These are phyloP conservation scores for Clarkia xantiana DNA, from an alignment of 345 rosid genomes.

Conservation along the genomic window DNA sequence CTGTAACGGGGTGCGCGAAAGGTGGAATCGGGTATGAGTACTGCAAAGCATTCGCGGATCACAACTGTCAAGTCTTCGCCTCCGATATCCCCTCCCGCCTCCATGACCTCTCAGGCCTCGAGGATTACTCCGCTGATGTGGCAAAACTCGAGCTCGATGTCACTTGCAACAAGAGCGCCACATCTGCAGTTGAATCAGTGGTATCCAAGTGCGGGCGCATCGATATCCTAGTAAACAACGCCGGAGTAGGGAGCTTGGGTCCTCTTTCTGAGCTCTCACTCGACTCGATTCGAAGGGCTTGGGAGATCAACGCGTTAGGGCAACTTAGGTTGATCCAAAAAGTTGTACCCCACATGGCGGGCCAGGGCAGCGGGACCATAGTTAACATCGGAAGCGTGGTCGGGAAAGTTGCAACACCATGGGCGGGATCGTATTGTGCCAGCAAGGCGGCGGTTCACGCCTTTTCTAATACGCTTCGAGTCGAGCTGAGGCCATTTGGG, in stretches of 20 bases:
- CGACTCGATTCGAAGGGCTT: conserved; percentile 29
- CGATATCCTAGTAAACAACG: conserved; percentile 41
- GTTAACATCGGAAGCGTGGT: conserved; percentile 50
- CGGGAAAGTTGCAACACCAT: conserved; percentile 42
- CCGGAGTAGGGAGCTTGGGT: conserved; percentile 41
- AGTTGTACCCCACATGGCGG: conserved; percentile 55
- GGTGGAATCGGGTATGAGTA: conserved; percentile 60
- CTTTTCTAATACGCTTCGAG: conserved; percentile 29
- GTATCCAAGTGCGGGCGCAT: conserved; percentile 30
- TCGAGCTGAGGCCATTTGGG: conserved; percentile 45
- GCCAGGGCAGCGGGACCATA: conserved; percentile 26
- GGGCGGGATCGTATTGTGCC: conserved; percentile 56
- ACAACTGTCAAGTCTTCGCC: conserved; percentile 38
- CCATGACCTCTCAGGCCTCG: conserved; percentile 26
- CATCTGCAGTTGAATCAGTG: conserved; percentile 16
- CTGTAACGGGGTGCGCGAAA: conserved; percentile 51
- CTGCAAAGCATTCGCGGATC: conserved; percentile 46
- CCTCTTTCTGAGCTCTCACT: conserved; percentile 43
- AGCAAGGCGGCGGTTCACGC: conserved; percentile 55
- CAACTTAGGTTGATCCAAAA: conserved; percentile 49
- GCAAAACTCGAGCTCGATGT: conserved; percentile 36
- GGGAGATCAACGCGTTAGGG: conserved; percentile 51
- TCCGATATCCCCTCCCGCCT: conserved; percentile 31
- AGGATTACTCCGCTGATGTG: conserved; percentile 10
- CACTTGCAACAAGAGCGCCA: conserved; percentile 33